Conservation (phyloP, 75 land plant species). For the Pinus tabuliformis region DNA sequence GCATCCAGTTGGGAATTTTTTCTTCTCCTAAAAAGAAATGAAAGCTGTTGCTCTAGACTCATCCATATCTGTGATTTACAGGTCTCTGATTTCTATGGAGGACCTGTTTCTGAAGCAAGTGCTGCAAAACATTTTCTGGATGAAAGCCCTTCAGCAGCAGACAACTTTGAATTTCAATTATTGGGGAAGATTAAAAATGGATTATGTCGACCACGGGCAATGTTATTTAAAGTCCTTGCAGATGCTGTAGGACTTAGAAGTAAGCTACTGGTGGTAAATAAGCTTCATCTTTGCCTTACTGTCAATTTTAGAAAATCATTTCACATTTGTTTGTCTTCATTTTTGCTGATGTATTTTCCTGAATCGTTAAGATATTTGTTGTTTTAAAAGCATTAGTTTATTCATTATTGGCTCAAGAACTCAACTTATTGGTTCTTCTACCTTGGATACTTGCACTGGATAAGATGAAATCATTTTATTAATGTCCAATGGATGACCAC, state of each 20-base stretch:
- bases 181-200: constrained; percentile 83
- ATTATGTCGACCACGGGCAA: constrained; percentile 87
- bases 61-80: constrained; percentile 16
- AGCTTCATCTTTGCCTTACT: not conserved
- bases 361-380: not conserved
- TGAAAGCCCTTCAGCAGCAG: constrained; percentile 35
- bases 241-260: constrained; percentile 89
- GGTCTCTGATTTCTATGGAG: constrained; percentile 86
- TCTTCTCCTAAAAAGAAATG: not conserved
- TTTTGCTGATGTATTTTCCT: not conserved
- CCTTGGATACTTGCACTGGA: no score
- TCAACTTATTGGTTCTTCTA: not conserved
- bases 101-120: constrained; percentile 68
- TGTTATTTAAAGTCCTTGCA: constrained; percentile 91
- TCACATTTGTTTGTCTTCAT: not conserved
- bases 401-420: not conserved
- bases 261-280: constrained; percentile 82
- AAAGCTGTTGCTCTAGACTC: not conserved
- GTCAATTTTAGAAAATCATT: not conserved
- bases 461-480: no score
- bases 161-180: constrained; percentile 55
- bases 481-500: no score
- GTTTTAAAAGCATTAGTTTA: not conserved
- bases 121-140: constrained; percentile 57
- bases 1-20: not conserved